A percentile compares a stretch with the other conserved stretches of the same genome.
Evolutionary conservation across 1,284 basidiomycete genomes (phyloP).

Genomic region (Paramarasmius palmivorus): DNA sequence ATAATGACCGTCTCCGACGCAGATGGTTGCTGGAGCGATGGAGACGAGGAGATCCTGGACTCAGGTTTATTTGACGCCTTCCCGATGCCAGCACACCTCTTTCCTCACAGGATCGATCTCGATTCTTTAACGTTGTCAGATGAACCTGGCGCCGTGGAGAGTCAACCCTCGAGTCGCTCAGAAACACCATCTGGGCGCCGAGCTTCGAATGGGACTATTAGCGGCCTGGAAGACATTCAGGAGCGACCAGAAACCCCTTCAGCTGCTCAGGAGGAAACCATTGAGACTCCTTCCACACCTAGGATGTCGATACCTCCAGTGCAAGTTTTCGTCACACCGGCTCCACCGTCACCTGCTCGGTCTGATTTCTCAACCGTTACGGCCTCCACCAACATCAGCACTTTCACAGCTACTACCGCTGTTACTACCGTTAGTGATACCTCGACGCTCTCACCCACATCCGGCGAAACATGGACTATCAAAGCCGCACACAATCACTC

Average conservation of each 20-base stretch:
- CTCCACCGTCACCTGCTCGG: slow-evolving; percentile 17
- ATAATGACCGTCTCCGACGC: slow-evolving; percentile 31
- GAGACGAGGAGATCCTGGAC: slow-evolving; percentile 48
- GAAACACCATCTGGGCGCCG: slow-evolving; percentile 19
- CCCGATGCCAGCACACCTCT: slow-evolving; percentile 32
- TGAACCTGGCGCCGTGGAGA: background rate
- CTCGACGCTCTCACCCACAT: slow-evolving; percentile 8
- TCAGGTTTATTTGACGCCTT: slow-evolving; percentile 47
- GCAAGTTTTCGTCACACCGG: slow-evolving; percentile 8
- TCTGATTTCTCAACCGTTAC: slow-evolving; percentile 13
- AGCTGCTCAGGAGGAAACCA: background rate
- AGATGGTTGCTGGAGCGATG: slow-evolving; percentile 42
- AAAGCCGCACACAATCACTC: slow-evolving; percentile 64
- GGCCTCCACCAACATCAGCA: slow-evolving; percentile 14
- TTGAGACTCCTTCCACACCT: slow-evolving; percentile 2
- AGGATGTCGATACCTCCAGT: background rate
- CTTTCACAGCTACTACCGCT: slow-evolving; percentile 19
- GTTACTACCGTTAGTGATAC: background rate
- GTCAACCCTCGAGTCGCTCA: slow-evolving; percentile 20
- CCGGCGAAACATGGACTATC: slow-evolving; percentile 45
- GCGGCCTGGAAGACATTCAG: slow-evolving; percentile 8
- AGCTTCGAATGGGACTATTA: slow-evolving; percentile 12
- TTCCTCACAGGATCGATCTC: slow-evolving; percentile 9
- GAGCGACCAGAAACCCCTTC: slow-evolving; percentile 2
- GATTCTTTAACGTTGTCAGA: background rate